Evolutionary conservation across 441 rosid genomes (phyloP).

Genomic region (Lepidium campestre): DNA sequence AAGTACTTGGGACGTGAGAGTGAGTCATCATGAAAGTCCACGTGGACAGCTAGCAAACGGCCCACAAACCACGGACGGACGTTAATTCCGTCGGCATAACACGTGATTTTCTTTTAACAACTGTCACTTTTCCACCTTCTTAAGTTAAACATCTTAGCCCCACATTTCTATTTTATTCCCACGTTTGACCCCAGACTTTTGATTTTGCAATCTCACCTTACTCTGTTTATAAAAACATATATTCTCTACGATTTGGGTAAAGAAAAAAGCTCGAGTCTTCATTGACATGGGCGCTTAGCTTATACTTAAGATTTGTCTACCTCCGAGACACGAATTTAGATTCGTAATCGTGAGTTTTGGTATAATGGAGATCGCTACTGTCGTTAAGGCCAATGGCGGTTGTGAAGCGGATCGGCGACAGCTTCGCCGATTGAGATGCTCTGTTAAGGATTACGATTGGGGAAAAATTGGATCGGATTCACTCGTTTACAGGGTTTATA

Average conservation of each 20-base stretch:
- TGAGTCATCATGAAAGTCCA: constrained; percentile 22
- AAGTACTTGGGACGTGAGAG: constrained; percentile 8
- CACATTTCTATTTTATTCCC: background rate
- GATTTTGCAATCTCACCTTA: constrained; percentile 2
- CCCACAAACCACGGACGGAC: constrained; percentile 27
- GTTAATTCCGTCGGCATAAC: constrained; percentile 26
- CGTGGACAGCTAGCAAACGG: constrained; percentile 35
- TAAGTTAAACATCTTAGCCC: constrained; percentile 15
- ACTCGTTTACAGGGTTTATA: constrained; percentile 48
- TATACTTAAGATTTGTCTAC: background rate
- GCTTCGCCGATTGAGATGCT: constrained; percentile 41
- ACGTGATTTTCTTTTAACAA: constrained; percentile 13
- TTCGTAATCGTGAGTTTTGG: constrained; percentile 2
- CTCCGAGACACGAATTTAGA: background rate
- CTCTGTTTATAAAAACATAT: constrained; percentile 17
- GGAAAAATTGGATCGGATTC: constrained; percentile 61
- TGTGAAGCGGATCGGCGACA: constrained; percentile 26
- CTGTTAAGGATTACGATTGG: constrained; percentile 73
- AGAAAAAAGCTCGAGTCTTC: constrained; percentile 1
- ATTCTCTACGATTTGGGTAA: constrained; percentile 11
- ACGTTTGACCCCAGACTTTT: background rate
- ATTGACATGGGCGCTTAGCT: constrained; percentile 23
- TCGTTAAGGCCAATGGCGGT: constrained; percentile 22
- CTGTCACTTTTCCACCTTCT: constrained; percentile 19
- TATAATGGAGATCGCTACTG: constrained; percentile 25